These are phyloP conservation scores for Aureobasidium sp. DNA, from an alignment of 2,329 filamentous ascomycete genomes.

Conservation along the genomic window DNA sequence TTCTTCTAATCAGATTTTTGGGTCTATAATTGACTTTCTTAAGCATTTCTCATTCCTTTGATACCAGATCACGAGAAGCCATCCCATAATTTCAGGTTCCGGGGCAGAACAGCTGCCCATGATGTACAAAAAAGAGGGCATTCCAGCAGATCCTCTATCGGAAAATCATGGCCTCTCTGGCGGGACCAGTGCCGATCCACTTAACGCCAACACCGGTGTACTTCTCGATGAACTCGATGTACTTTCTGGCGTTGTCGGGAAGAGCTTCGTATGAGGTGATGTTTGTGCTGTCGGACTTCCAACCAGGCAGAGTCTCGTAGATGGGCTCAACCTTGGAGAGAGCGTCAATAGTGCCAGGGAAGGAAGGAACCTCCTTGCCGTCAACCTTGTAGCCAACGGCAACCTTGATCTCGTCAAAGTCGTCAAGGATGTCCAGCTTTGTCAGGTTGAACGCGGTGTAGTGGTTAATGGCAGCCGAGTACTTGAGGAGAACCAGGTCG, in stretches of 20 bases:
- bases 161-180: slow-evolving; percentile 55
- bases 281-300: slow-evolving; percentile 56
- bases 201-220: slow-evolving; percentile 54
- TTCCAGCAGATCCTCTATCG: slow-evolving; percentile 2
- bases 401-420: slow-evolving; percentile 65
- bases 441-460: slow-evolving; percentile 58
- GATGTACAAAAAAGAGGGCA: background rate
- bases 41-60: slow-evolving; percentile 4
- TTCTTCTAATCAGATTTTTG: slow-evolving; percentile 1
- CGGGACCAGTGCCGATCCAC: slow-evolving; percentile 60
- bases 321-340: slow-evolving; percentile 54
- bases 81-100: background rate
- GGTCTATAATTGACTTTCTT: background rate
- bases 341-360: slow-evolving; percentile 54
- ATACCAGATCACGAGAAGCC: slow-evolving; percentile 3
- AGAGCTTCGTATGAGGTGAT: slow-evolving; percentile 53
- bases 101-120: background rate
- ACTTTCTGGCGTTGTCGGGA: slow-evolving; percentile 54
- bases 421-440: slow-evolving; percentile 63
- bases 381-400: slow-evolving; percentile 60
- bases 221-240: slow-evolving; percentile 59
- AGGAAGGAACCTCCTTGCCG: slow-evolving; percentile 49
- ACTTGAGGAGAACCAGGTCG: slow-evolving; percentile 61
- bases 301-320: slow-evolving; percentile 61
- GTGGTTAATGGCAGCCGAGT: slow-evolving; percentile 56